Evolutionary conservation across 148 eudicot genomes (phyloP).

Genomic region (Gaultheria prostrata): DNA sequence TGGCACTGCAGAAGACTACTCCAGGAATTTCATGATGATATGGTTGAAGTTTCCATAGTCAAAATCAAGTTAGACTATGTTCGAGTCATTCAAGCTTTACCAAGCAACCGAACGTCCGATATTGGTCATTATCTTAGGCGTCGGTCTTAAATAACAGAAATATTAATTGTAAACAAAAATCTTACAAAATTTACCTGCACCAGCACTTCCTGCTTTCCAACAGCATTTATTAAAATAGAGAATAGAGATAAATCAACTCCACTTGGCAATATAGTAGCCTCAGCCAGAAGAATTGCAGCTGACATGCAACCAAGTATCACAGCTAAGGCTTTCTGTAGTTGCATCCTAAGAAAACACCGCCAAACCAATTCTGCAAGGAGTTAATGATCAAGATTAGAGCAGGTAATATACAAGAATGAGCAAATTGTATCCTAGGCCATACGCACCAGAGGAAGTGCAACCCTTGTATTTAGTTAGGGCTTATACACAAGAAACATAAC

Average conservation of each 20-base stretch:
- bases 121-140: background rate
- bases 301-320: constrained; percentile 83
- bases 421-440: background rate
- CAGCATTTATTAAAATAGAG: constrained; percentile 69
- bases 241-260: constrained; percentile 85
- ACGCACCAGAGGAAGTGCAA: background rate
- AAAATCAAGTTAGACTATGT: background rate
- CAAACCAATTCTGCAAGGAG: constrained; percentile 65
- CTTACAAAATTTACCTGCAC: constrained; percentile 63
- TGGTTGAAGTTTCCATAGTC: background rate
- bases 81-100: background rate
- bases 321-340: constrained; percentile 62
- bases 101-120: background rate
- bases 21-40: background rate
- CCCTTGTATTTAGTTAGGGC: background rate
- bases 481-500: background rate
- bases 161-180: background rate
- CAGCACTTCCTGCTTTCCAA: constrained; percentile 54
- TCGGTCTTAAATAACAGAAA: background rate
- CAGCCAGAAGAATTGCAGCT: constrained; percentile 89
- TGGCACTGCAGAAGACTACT: background rate
- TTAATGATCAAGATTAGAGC: constrained; percentile 10
- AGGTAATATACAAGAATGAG: background rate
- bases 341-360: constrained; percentile 74
- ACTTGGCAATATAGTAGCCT: constrained; percentile 79